Evolutionary conservation across 2,329 filamentous ascomycete genomes (phyloP), one percentile per base, ranked within the genome.

Genomic region (Rasamsonia emersonii): DNA sequence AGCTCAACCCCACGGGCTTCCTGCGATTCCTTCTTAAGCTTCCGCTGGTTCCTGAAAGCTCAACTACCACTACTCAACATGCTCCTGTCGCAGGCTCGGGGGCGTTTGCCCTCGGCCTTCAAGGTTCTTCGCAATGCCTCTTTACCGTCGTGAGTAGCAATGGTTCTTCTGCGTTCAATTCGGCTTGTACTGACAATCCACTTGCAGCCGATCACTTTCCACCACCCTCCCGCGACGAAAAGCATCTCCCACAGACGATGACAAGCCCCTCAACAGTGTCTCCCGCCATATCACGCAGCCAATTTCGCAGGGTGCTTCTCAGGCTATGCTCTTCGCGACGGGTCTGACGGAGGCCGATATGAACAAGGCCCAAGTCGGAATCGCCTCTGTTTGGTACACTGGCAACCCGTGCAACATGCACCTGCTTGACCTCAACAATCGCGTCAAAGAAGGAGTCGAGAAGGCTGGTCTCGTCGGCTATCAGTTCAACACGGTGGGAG

Each of bases 321-420:
- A 98, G 68, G 91, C 93, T 43, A 98, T 98, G 93, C 73, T 98
- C 36, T 98, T 94, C 69, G 91, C 85, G 46, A 95, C 89, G 1
- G 93, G 93, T 33, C 69, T 98, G 50, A 76, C 67, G 24, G 84
- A 93, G 54, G 72, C 73, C 35, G 88, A 94, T 61, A 84, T 96
- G 79, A 80, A 82, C 68, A 98, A 96, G 70, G 82, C 91, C 16
- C 93, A 98, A 68, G 81, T 98, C 47, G 91, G 91, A 46, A 96
- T 98, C 57, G 93, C 89, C 24, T 95, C 88, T 4, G 88, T 96
- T 39, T 98, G 91, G 91, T 95, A 89, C 65, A 82, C 86, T 48
- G 91, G 91, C 36, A 98, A 98, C 66, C 91, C 91, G 16, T 98
- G 91, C 71, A 98, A 98, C 67, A 98, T 95, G 89, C 91, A 98